phyloP scores from a whole-genome alignment of 1,139 yeast genomes.

The Kodamaea sp. region DNA sequence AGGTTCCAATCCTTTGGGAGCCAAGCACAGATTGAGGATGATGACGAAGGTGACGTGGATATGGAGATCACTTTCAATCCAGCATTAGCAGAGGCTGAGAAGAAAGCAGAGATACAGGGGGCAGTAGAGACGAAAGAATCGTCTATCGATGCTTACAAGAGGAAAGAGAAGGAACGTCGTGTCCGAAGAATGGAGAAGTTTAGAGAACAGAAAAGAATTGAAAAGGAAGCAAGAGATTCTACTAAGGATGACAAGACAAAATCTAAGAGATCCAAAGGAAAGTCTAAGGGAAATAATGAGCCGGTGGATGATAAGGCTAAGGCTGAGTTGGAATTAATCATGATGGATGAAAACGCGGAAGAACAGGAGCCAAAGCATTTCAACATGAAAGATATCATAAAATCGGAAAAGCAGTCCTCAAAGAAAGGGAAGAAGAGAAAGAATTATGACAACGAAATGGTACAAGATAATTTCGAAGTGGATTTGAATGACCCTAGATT shows the following conservation, averaged over 20 bases:
- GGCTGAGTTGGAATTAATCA: slow-evolving; percentile 75
- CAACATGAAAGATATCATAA: slow-evolving; percentile 75
- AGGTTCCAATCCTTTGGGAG: slow-evolving; percentile 36
- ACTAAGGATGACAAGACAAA: slow-evolving; percentile 13
- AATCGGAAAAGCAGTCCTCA: slow-evolving; percentile 65
- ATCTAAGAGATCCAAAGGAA: slow-evolving; percentile 18
- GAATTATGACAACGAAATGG: slow-evolving; percentile 41
- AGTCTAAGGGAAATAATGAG: slow-evolving; percentile 15
- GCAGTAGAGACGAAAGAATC: slow-evolving; percentile 60
- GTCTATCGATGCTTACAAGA: slow-evolving; percentile 77
- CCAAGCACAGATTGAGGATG: slow-evolving; percentile 26
- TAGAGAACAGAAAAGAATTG: slow-evolving; percentile 55
- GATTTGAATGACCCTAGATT: slow-evolving; percentile 84
- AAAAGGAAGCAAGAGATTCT: slow-evolving; percentile 33
- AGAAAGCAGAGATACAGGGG: slow-evolving; percentile 24
- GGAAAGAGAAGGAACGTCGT: slow-evolving; percentile 92
- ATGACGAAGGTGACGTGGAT: slow-evolving; percentile 67
- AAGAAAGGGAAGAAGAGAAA: slow-evolving; percentile 54
- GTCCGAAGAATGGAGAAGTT: slow-evolving; percentile 74
- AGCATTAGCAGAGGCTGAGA: slow-evolving; percentile 54
- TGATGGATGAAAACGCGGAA: slow-evolving; percentile 64
- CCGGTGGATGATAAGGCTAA: slow-evolving; percentile 44
- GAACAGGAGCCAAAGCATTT: slow-evolving; percentile 59
- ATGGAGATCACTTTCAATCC: slow-evolving; percentile 97
- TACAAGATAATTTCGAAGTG: slow-evolving; percentile 66